Percentiles rank a stretch among this genome's conserved stretches.
phyloP scores from a whole-genome alignment of 371 early-diverging fungal genomes.

The Umbelopsis sp. region DNA sequence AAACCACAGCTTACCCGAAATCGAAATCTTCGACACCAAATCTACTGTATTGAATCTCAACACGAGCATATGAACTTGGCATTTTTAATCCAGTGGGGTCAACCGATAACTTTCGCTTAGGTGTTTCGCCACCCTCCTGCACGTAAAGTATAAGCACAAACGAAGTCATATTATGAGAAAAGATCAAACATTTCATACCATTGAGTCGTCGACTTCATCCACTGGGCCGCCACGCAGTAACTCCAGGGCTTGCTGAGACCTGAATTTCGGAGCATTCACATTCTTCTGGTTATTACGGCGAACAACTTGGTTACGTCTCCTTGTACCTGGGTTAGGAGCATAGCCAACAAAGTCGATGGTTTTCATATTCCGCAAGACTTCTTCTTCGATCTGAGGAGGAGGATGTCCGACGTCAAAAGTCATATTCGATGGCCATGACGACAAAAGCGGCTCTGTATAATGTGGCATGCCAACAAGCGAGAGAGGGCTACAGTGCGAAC shows the following conservation, averaged over 20 bases:
- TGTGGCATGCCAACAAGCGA: slow-evolving; percentile 82
- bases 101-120: background rate
- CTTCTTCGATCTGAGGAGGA: slow-evolving; percentile 71
- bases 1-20: slow-evolving; percentile 65
- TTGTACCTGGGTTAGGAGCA: slow-evolving; percentile 81
- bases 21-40: slow-evolving; percentile 98
- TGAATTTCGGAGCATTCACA: slow-evolving; percentile 78
- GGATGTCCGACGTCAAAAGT: slow-evolving; percentile 72
- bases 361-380: slow-evolving; percentile 77
- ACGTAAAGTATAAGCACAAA: background rate
- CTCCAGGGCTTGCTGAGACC: slow-evolving; percentile 83
- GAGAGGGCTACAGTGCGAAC: slow-evolving; percentile 56
- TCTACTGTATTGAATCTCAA: slow-evolving; percentile 83
- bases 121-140: background rate
- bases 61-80: slow-evolving; percentile 74
- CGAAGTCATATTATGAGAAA: background rate
- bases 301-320: slow-evolving; percentile 78
- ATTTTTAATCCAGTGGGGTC: slow-evolving; percentile 51
- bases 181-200: slow-evolving; percentile 15
- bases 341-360: slow-evolving; percentile 92
- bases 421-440: slow-evolving; percentile 71
- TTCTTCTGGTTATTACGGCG: slow-evolving; percentile 41
- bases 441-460: slow-evolving; percentile 74
- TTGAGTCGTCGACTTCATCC: slow-evolving; percentile 30
- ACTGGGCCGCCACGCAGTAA: slow-evolving; percentile 48